Conservation (phyloP, 768 basidiomycete genomes). For the Hydnum rufescens region DNA sequence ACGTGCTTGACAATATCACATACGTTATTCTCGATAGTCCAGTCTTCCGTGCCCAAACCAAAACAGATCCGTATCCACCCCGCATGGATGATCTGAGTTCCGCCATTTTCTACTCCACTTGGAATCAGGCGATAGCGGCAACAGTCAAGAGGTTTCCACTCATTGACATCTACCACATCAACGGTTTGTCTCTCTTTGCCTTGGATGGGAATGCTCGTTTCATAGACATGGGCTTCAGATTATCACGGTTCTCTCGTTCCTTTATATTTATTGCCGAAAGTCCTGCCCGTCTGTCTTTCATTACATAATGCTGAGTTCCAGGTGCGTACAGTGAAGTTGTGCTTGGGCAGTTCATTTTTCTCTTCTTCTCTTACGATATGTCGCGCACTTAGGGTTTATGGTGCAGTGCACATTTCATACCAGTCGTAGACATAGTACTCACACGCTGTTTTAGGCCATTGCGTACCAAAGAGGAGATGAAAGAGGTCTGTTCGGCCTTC, state of each 20-base stretch:
- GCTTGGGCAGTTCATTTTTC: no score
- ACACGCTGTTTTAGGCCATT: slow-evolving; percentile 45
- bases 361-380: no score
- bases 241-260: slow-evolving; percentile 87
- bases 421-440: no score
- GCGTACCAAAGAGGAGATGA: slow-evolving; percentile 95
- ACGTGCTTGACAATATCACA: slow-evolving; percentile 85
- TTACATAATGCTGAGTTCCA: slow-evolving; percentile 97
- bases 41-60: slow-evolving; percentile 92
- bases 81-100: slow-evolving; percentile 95
- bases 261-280: slow-evolving; percentile 80
- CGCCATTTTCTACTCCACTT: slow-evolving; percentile 94
- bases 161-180: slow-evolving; percentile 87
- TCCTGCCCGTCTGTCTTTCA: slow-evolving; percentile 76
- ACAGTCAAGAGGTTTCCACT: slow-evolving; percentile 71
- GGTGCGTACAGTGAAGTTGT: no score
- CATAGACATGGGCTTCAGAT: slow-evolving; percentile 21
- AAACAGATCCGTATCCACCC: slow-evolving; percentile 86
- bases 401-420: no score
- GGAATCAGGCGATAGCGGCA: slow-evolving; percentile 92
- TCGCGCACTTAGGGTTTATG: no score
- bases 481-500: slow-evolving; percentile 94
- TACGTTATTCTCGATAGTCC: slow-evolving; percentile 87
- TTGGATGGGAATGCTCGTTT: neutral
- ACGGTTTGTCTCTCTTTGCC: slow-evolving; percentile 18